Evolutionary conservation across 1,139 yeast species (phyloP), one percentile per base, ranked within the genome.

Genomic region (Sugiyamaella sp.): DNA sequence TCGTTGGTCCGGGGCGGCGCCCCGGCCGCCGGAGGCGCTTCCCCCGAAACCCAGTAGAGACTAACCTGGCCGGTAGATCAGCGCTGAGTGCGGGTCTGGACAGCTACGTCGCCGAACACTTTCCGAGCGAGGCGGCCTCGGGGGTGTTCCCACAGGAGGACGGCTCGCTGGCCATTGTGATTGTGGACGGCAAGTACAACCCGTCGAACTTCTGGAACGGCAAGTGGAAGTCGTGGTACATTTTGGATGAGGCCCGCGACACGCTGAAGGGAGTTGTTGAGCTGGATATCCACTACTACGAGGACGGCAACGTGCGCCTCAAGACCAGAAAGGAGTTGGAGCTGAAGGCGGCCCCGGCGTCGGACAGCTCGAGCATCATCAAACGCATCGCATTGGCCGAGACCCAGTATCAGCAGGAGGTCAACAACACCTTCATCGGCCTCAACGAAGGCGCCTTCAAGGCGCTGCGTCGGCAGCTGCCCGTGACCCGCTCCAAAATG

Each of bases 231-330:
- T 83, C 96, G 0, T 75, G 77, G 61, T 93, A 89, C 68, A 66
- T 72, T 3, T 72, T 80, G 47, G 70, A 76, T 57, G 53, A 60
- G 2, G 56, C 67, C 1, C 68, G 71, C 2, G 70, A 72, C 0
- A 54, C 67, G 6, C 62, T 86, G 12, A 62, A 63, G 1, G 97
- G 96, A 4, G 66, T 69, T 12, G 76, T 89, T 32, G 71, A 72
- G 38, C 79, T 90, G 40, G 93, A 88, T 60, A 86, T 91, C 44
- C 99, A 93, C 70, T 93, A 91, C 71, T 93, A 81, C 68, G 99
- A 93, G 72, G 98, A 93, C 63, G 99, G 99, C 27, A 93, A 93
- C 65, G 98, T 93, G 19, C 78, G 95, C 49, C 79, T 93, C 63
- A 83, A 81, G 60, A 80, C 85, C 24, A 70, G 71, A 8, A 80